These are phyloP conservation scores for Eustoma russellianum DNA, from an alignment of 257 asterid species.

Conservation along the genomic window DNA sequence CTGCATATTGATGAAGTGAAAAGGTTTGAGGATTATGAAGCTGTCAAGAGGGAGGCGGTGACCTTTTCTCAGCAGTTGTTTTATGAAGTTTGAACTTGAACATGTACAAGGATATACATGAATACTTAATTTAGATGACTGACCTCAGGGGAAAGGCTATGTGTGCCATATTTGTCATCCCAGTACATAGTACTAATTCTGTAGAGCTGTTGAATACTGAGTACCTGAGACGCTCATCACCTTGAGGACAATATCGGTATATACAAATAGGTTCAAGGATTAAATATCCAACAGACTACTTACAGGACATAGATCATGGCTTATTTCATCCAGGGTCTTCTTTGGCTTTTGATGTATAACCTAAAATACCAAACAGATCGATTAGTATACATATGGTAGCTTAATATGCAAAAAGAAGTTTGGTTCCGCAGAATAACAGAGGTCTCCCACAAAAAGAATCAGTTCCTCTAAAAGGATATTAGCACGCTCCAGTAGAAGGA, in stretches of 20 bases:
- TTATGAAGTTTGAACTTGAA: no score
- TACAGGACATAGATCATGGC: conserved; percentile 96
- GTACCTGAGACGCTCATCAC: conserved; percentile 46
- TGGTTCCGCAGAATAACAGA: background rate
- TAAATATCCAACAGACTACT: conserved; percentile 18
- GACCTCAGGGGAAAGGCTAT: conserved; percentile 89
- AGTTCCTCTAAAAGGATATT: background rate
- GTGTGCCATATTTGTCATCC: conserved; percentile 99
- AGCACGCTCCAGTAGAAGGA: background rate
- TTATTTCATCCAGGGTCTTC: conserved; percentile 90
- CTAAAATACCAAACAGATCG: conserved; percentile 30
- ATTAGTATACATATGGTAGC: background rate
- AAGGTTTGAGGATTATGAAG: no score
- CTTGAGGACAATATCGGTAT: conserved; percentile 2
- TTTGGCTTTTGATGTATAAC: conserved; percentile 99
- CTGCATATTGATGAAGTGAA: no score
- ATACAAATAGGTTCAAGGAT: background rate
- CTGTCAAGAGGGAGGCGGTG: no score
- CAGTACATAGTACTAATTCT: conserved; percentile 99
- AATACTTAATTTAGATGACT: conserved; percentile 14
- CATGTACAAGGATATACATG: background rate
- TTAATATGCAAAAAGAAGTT: background rate
- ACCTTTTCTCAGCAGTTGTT: no score
- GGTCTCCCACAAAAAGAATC: background rate
- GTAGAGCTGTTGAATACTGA: conserved; percentile 93